phyloP scores from a whole-genome alignment of 257 asterid genomes.

The Ballota nigra region DNA sequence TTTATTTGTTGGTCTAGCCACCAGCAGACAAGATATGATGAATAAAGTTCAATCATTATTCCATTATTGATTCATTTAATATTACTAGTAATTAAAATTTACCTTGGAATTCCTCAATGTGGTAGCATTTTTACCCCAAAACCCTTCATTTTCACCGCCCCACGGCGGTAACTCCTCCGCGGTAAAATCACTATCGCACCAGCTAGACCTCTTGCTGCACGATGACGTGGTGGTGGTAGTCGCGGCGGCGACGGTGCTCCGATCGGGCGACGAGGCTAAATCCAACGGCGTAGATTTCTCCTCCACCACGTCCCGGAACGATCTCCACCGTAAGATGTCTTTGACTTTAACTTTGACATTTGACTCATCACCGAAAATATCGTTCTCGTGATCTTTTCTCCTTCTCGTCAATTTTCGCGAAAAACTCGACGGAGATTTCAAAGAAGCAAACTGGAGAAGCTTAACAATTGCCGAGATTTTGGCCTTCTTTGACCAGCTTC shows the following conservation, averaged over 20 bases:
- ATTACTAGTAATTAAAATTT: neutral
- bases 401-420: conserved; percentile 36
- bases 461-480: conserved; percentile 57
- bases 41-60: conserved; percentile 8
- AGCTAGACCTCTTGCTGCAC: conserved; percentile 48
- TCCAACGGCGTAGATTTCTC: conserved; percentile 35
- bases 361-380: neutral
- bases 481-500: conserved; percentile 54
- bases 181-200: conserved; percentile 69
- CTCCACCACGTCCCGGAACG: conserved; percentile 61
- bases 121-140: conserved; percentile 28
- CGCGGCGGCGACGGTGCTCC: conserved; percentile 26
- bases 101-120: conserved; percentile 35
- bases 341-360: conserved; percentile 52
- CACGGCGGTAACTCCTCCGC: conserved; percentile 52
- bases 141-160: conserved; percentile 39
- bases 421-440: conserved; percentile 40
- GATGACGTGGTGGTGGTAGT: conserved; percentile 27
- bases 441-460: conserved; percentile 47
- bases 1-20: neutral
- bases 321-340: conserved; percentile 77
- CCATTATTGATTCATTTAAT: neutral
- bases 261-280: conserved; percentile 28
- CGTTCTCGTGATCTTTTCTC: neutral
- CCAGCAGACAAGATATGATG: conserved; percentile 22